Evolutionary conservation across 2,329 filamentous ascomycete genomes (phyloP).

Genomic region (Dendrostoma leiphaemia): DNA sequence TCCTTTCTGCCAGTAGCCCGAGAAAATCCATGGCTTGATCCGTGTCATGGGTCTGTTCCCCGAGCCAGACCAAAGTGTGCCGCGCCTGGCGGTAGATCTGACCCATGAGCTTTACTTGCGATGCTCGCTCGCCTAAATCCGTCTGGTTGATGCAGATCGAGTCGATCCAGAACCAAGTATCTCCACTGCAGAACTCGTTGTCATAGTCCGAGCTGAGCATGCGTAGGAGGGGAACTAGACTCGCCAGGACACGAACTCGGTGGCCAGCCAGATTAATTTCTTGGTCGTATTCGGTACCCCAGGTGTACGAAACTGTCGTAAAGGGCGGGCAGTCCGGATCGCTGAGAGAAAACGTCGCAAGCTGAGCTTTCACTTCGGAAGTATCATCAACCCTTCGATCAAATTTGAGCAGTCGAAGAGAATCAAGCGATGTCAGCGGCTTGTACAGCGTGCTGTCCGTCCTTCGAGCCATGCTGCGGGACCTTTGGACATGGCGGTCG

Average conservation of each 20-base stretch:
- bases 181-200: not conserved
- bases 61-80: constrained; percentile 8
- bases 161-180: constrained; percentile 15
- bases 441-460: not conserved
- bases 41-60: not conserved
- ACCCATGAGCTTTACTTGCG: constrained; percentile 14
- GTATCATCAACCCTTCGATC: not conserved
- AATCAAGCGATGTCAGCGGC: not conserved
- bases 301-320: constrained; percentile 10
- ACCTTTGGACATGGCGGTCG: no score
- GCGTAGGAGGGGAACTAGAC: constrained; percentile 6
- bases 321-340: constrained; percentile 5
- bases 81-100: constrained; percentile 7
- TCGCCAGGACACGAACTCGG: not conserved
- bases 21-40: constrained; percentile 1
- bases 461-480: not conserved
- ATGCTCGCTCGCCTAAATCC: constrained; percentile 3
- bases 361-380: constrained; percentile 2
- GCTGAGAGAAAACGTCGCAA: constrained; percentile 1
- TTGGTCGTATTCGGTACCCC: not conserved
- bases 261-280: not conserved
- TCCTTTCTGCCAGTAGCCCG: not conserved
- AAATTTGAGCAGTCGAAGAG: constrained; percentile 8
- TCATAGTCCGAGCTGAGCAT: constrained; percentile 4
- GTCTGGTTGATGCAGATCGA: constrained; percentile 14